These are phyloP conservation scores for Xylariomycetidae sp. DNA, from an alignment of 2,329 filamentous ascomycete genomes.

Conservation along the genomic window DNA sequence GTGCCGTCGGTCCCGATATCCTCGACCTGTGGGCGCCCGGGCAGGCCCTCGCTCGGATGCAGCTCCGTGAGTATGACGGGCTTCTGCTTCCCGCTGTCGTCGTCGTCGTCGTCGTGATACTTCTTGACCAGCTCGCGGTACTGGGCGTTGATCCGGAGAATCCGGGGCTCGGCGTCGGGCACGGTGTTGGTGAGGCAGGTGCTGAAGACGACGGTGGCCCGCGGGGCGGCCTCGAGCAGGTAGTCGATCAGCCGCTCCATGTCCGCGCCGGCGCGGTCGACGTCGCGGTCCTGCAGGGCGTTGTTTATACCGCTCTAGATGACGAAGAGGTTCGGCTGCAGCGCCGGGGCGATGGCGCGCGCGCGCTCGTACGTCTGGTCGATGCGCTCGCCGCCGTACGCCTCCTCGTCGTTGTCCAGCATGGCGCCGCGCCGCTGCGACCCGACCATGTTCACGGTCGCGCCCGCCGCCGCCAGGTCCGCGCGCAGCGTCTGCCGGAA, in stretches of 20 bases:
- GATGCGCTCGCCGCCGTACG: constrained; percentile 26
- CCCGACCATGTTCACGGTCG: constrained; percentile 28
- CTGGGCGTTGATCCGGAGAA: constrained; percentile 24
- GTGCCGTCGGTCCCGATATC: constrained; percentile 25
- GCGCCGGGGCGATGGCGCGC: constrained; percentile 16
- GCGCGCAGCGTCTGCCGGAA: constrained; percentile 24
- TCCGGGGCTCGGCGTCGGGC: constrained; percentile 18
- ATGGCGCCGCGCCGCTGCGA: constrained; percentile 26
- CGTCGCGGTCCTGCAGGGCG: constrained; percentile 21
- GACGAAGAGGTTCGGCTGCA: constrained; percentile 27
- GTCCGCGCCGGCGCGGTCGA: constrained; percentile 18
- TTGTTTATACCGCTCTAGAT: constrained; percentile 31
- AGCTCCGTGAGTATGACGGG: constrained; percentile 28
- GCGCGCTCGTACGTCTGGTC: constrained; percentile 25
- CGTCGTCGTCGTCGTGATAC: constrained; percentile 12
- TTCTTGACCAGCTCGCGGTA: constrained; percentile 22
- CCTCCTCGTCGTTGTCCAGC: constrained; percentile 28
- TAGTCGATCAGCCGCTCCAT: constrained; percentile 26
- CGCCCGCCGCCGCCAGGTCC: constrained; percentile 16
- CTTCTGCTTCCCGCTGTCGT: too few species aligned
- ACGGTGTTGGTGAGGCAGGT: constrained; percentile 26
- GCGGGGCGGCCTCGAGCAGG: constrained; percentile 21
- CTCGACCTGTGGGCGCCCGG: constrained; percentile 13
- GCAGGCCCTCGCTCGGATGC: constrained; percentile 21
- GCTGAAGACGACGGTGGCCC: constrained; percentile 24